Evolutionary conservation across 768 basidiomycete genomes (phyloP), one percentile per base, ranked within the genome.

Genomic region (Phylloporus sp.): DNA sequence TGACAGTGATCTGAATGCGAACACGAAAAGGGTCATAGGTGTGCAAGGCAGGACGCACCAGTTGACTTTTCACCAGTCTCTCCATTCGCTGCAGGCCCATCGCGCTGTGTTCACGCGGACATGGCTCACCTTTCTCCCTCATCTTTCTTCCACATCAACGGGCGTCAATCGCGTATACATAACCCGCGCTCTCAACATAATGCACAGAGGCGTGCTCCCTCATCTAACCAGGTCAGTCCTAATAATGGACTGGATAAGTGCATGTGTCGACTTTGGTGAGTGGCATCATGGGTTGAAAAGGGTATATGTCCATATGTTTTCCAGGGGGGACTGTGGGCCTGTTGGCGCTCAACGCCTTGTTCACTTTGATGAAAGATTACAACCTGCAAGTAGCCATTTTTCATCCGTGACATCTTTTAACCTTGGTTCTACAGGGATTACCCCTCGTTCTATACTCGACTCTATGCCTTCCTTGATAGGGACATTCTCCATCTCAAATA

Each of bases 221-320:
- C 84, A 93, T 66, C 66, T 95, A 42, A 91, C 88, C 0, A 70
- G 88, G 34, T 83, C 88, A 0, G 74, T 89, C 43, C 69, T 90
- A 45, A 78, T 88, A n/a, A 92, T 93, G 87, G 92, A 95, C 65
- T 97, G 93, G 91, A 78, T 95, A 34, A 81, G 84, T 24, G 81
- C 81, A 3, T 90, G 88, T 58, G 86, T 93, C 12, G 91, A 95
- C 64, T 75, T 80, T 59, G 92, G 91, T 85, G 49, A 55, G 81
- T 65, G 26, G 18, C 26, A 45, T 26, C 26, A 52, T 24, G 7
- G 9, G 31, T 24, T 41, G 40, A 41, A 12, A 41, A 12, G 52
- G 11, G 24, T 24, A 31, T 46, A 18, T 29, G 22, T 18, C 49
- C 29, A 56, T n/a, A 26, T 45, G n/a, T 35, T 50, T 2, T 20